Evolutionary conservation across 2,329 filamentous ascomycete species (phyloP).

Genomic region (Beauveria rudraprayagi): DNA sequence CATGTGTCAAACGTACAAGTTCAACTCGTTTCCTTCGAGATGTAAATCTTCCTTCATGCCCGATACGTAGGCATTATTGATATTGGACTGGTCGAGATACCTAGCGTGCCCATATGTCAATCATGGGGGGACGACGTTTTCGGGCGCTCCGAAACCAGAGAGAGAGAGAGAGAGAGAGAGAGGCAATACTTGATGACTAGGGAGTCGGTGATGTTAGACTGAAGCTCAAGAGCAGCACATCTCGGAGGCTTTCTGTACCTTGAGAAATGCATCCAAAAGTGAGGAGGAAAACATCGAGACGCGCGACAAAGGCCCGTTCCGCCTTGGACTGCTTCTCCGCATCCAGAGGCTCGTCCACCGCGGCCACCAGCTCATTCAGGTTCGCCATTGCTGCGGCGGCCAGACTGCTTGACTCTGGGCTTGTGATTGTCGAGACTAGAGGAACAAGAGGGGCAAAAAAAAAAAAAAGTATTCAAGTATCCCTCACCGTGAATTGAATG

Average conservation of each 20-base stretch:
- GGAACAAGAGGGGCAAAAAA: background rate
- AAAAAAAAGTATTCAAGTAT: no score
- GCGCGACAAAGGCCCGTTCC: constrained; percentile 8
- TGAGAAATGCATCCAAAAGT: constrained; percentile 17
- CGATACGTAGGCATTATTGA: constrained; percentile 21
- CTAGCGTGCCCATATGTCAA: background rate
- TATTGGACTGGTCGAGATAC: constrained; percentile 20
- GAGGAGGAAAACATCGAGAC: constrained; percentile 15
- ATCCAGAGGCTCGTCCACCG: constrained; percentile 4
- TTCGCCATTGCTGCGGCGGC: background rate
- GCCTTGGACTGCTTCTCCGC: constrained; percentile 5
- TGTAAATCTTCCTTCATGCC: constrained; percentile 21
- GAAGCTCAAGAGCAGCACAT: background rate
- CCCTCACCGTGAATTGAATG: no score
- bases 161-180: no score
- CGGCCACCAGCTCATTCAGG: background rate
- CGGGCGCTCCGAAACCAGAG: no score
- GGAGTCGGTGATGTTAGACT: background rate
- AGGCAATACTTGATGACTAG: constrained; percentile 15
- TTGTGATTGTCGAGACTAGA: background rate
- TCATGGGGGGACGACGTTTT: no score
- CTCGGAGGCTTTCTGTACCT: background rate
- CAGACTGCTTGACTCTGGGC: background rate
- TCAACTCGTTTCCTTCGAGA: constrained; percentile 12
- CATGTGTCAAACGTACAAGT: background rate